Base-by-base conservation (phyloP, 352 stramenopile species). In the Phytophthora vignae region DNA sequence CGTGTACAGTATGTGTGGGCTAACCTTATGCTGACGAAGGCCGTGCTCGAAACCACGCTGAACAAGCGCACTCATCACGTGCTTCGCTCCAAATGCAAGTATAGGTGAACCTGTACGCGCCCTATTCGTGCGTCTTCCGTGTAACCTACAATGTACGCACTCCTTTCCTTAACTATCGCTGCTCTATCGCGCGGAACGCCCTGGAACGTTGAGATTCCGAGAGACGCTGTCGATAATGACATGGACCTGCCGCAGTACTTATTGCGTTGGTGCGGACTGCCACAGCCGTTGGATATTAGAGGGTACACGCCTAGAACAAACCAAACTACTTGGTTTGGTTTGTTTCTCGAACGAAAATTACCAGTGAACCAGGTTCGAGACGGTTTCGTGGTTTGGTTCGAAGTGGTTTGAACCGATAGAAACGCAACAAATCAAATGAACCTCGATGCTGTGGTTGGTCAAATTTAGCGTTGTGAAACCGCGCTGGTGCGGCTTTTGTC, bases 51-150 rank as follows among this genome's bases (percentile, higher is more conserved):
- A 40, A 48, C 15, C 40, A 8, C 4, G 6, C 10, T 38, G n/a
- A n/a, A 53, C 19, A 27, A 53, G 46, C 46, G n/a, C 46, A 53
- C 46, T 53, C 46, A 53, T 53, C n/a, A 53, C n/a, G 46, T 27
- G n/a, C 3, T 53, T 27, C 8, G 46, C 9, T 14, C 5, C 25
- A 14, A 11, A 55, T 55, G 27, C 42, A 44, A 17, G 52, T 15
- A 17, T 22, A 19, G n/a, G 42, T 50, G 14, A 10, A n/a, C 0
- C 42, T 8, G 12, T 22, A 50, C 14, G 10, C 2, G 11, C 42
- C 3, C 42, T n/a, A 1, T 50, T 50, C 3, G 14, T 50, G 42
- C 42, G 42, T 9, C n/a, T 22, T 27, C 46, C n/a, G 46, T 53
- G 46, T 5, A 53, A n/a, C 46, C 40, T 48, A 6, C 12, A 44